These are phyloP conservation scores for Ilyonectria mors-panacis DNA, from an alignment of 2,329 filamentous ascomycete species.

Conservation along the genomic window DNA sequence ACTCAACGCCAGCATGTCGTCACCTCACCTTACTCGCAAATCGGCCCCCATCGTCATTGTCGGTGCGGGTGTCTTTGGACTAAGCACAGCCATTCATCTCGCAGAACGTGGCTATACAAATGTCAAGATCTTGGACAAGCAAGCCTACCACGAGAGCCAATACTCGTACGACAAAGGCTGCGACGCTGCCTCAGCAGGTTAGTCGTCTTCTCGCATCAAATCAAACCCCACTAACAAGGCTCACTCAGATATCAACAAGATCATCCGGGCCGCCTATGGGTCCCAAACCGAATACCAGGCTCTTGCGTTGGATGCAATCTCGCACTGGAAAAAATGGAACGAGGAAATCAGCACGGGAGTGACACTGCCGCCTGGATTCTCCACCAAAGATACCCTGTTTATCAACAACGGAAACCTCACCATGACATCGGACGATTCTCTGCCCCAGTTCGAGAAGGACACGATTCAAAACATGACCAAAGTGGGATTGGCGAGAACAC, in stretches of 20 bases:
- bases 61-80: constrained; percentile 49
- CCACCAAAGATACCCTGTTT: constrained; percentile 3
- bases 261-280: constrained; percentile 23
- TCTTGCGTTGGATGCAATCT: constrained; percentile 22
- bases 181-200: constrained; percentile 56
- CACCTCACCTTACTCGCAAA: not conserved
- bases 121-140: constrained; percentile 63
- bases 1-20: constrained; percentile 4
- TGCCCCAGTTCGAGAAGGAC: constrained; percentile 16
- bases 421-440: constrained; percentile 1
- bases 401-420: constrained; percentile 25
- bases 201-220: not conserved
- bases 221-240: not conserved
- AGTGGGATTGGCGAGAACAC: constrained; percentile 7
- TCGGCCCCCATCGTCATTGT: constrained; percentile 10
- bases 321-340: constrained; percentile 20
- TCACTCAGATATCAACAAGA: constrained; percentile 17
- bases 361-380: constrained; percentile 9
- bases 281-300: constrained; percentile 15
- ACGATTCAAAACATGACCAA: constrained; percentile 22
- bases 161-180: constrained; percentile 59
- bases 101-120: constrained; percentile 58
- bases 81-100: constrained; percentile 51
- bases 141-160: constrained; percentile 55
- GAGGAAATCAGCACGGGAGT: constrained; percentile 7